phyloP scores from a whole-genome alignment of 257 asterid genomes.

The Agastache rugosa region DNA sequence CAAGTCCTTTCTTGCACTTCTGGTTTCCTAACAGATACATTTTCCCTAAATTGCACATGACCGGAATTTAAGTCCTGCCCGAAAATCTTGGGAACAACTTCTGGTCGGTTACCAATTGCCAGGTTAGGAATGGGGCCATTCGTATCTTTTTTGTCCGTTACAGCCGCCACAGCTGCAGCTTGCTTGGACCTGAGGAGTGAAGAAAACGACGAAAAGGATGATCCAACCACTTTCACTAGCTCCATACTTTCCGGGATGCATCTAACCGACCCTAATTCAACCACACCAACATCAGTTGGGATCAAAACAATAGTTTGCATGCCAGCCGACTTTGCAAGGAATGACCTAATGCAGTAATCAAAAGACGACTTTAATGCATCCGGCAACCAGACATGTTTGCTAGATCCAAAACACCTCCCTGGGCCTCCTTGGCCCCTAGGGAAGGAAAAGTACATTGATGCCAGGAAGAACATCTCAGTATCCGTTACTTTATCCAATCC shows the following conservation, averaged over 20 bases:
- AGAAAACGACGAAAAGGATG: constrained; percentile 64
- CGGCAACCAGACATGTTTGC: constrained; percentile 73
- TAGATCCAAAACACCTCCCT: constrained; percentile 69
- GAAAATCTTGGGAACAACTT: constrained; percentile 58
- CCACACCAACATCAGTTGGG: constrained; percentile 89
- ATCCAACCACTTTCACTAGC: constrained; percentile 56
- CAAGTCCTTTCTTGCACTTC: constrained; percentile 48
- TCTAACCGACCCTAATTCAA: constrained; percentile 89
- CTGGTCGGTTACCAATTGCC: constrained; percentile 44
- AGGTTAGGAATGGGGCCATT: constrained; percentile 38
- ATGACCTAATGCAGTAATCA: constrained; percentile 82
- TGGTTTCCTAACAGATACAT: constrained; percentile 45
- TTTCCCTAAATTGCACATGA: constrained; percentile 50
- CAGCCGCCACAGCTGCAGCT: constrained; percentile 38
- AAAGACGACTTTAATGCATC: constrained; percentile 52
- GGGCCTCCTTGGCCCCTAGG: constrained; percentile 93
- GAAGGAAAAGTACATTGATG: constrained; percentile 93
- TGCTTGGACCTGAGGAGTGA: constrained; percentile 55
- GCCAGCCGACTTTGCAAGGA: constrained; percentile 83
- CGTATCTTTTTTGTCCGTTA: constrained; percentile 46
- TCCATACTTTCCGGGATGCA: constrained; percentile 68
- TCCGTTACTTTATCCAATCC: constrained; percentile 95
- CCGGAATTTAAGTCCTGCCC: constrained; percentile 67
- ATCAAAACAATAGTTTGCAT: constrained; percentile 84
- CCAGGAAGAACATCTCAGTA: constrained; percentile 94